Conservation (phyloP, 306 rosid genomes). For the Astragalus glycyphyllos region DNA sequence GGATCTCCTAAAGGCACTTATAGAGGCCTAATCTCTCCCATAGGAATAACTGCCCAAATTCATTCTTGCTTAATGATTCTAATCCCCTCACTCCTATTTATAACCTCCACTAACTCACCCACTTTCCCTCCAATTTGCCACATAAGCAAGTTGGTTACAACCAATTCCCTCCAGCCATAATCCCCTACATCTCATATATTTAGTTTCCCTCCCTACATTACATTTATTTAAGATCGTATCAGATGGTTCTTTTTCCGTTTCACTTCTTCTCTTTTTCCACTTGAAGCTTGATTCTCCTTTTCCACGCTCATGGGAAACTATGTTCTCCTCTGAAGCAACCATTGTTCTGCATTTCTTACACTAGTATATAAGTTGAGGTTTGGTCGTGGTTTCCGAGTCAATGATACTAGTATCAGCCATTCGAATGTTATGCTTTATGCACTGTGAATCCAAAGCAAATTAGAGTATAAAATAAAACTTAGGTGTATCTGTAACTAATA, state of each 20-base stretch:
- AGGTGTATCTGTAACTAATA: not conserved
- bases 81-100: no score
- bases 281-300: slow-evolving; percentile 76
- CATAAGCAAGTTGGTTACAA: no score
- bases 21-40: no score
- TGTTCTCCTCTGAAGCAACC: slow-evolving; percentile 69
- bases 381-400: slow-evolving; percentile 45
- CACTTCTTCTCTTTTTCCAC: slow-evolving; percentile 70
- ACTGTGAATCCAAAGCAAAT: slow-evolving; percentile 36
- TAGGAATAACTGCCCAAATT: no score
- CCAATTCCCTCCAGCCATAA: no score
- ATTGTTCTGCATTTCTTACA: slow-evolving; percentile 88
- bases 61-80: no score
- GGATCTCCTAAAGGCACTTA: no score
- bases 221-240: no score
- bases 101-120: no score
- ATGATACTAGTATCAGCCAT: slow-evolving; percentile 58
- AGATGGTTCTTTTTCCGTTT: slow-evolving; percentile 44
- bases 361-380: slow-evolving; percentile 60
- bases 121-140: no score
- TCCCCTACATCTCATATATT: no score
- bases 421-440: slow-evolving; percentile 22
- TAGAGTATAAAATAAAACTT: not conserved
- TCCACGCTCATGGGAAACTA: slow-evolving; percentile 70
- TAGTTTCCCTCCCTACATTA: no score